Conservation (phyloP, 2,329 filamentous ascomycete species). For the Peltaster fructicola region DNA sequence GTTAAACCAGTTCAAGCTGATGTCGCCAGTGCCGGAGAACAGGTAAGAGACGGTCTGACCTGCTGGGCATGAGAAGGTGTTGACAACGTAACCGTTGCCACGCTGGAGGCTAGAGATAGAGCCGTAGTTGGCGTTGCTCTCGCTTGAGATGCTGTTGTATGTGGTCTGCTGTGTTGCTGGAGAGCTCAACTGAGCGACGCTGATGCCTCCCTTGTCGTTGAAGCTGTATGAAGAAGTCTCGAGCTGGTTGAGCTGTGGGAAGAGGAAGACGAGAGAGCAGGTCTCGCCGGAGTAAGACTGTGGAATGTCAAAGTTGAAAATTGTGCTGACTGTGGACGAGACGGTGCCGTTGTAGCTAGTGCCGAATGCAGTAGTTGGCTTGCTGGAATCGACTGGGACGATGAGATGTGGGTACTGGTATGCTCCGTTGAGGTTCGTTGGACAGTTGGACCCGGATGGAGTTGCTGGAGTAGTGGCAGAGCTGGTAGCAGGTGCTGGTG, state of each 20-base stretch:
- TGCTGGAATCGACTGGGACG: conserved; percentile 18
- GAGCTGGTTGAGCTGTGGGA: conserved; percentile 22
- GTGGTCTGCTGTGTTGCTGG: conserved; percentile 9
- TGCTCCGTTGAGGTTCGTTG: conserved; percentile 15
- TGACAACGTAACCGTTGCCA: conserved; percentile 15
- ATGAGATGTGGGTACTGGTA: conserved; percentile 23
- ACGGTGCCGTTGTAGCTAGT: conserved; percentile 24
- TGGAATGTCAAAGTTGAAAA: conserved; percentile 32
- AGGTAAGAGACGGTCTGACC: conserved; percentile 10
- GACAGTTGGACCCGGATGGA: conserved; percentile 9
- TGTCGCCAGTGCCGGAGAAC: conserved; percentile 7
- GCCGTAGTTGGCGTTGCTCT: no score
- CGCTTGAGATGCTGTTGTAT: conserved; percentile 19
- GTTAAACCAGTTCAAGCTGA: conserved; percentile 13
- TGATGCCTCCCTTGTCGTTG: conserved; percentile 22
- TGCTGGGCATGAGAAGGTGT: conserved; percentile 11
- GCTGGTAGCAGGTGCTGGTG: conserved; percentile 3
- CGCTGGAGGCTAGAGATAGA: no score
- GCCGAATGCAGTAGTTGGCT: conserved; percentile 24
- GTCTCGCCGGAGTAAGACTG: conserved; percentile 22
- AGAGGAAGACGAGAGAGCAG: conserved; percentile 31
- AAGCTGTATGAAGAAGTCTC: conserved; percentile 20
- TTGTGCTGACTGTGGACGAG: conserved; percentile 19
- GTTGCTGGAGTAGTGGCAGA: conserved; percentile 3
- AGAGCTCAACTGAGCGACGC: conserved; percentile 11